These are phyloP conservation scores for Amoeboaphelidium protococcarum DNA, from an alignment of 371 early-diverging fungal genomes.

Conservation along the genomic window DNA sequence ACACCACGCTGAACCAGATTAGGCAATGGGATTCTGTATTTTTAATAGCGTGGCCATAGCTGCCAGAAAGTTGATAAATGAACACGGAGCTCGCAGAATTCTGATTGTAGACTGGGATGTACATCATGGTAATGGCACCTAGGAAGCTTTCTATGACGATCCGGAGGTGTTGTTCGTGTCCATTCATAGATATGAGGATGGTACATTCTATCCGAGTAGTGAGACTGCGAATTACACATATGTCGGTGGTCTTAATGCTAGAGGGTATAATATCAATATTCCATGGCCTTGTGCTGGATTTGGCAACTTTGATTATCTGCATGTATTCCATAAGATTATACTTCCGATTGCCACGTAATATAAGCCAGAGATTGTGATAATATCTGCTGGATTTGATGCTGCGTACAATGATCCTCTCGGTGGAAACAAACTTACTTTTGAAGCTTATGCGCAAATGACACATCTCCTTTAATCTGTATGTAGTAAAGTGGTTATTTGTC, in stretches of 20 bases:
- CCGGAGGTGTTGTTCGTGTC: slow-evolving; percentile 52
- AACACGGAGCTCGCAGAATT: slow-evolving; percentile 20
- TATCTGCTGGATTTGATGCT: slow-evolving; percentile 77
- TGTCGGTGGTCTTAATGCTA: background rate
- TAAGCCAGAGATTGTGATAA: slow-evolving; percentile 45
- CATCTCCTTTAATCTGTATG: slow-evolving; percentile 34
- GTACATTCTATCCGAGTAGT: slow-evolving; percentile 47
- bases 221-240: slow-evolving; percentile 6
- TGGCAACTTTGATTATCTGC: slow-evolving; percentile 60
- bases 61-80: slow-evolving; percentile 22
- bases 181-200: slow-evolving; percentile 53
- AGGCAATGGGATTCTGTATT: slow-evolving; percentile 56
- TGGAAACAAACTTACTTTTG: slow-evolving; percentile 47
- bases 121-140: slow-evolving; percentile 84
- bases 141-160: slow-evolving; percentile 43
- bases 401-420: slow-evolving; percentile 63
- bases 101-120: slow-evolving; percentile 83
- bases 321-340: slow-evolving; percentile 42
- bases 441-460: slow-evolving; percentile 62
- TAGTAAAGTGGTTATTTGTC: slow-evolving; percentile 40
- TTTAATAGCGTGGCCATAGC: slow-evolving; percentile 71
- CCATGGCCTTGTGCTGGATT: slow-evolving; percentile 50
- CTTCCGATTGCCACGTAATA: slow-evolving; percentile 63
- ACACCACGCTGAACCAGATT: slow-evolving; percentile 54
- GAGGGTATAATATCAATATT: slow-evolving; percentile 47